Conservation (phyloP, 2,329 filamentous ascomycete species). For the Polychaeton citri region DNA sequence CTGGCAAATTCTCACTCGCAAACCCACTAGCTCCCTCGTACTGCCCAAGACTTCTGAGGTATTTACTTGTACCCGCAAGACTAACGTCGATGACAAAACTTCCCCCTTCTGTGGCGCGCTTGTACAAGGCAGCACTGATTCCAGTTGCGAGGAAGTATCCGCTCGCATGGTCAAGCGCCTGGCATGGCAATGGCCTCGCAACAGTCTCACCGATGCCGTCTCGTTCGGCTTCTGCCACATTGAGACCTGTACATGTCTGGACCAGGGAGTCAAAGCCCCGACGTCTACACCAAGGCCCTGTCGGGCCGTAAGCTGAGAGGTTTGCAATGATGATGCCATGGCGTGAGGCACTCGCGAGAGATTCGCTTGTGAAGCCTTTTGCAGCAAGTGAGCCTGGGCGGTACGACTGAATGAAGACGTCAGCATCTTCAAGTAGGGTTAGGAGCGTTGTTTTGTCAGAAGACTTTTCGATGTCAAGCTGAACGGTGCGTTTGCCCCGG, state of each 20-base stretch:
- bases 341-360: constrained; percentile 25
- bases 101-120: constrained; percentile 30
- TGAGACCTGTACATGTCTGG: constrained; percentile 44
- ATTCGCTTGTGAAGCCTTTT: constrained; percentile 28
- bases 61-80: constrained; percentile 43
- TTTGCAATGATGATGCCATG: constrained; percentile 37
- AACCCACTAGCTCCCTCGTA: constrained; percentile 34
- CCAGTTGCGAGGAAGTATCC: constrained; percentile 44
- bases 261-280: constrained; percentile 45
- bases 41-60: constrained; percentile 42
- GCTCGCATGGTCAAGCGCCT: constrained; percentile 43
- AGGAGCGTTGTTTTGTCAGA: constrained; percentile 15
- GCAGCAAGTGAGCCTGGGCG: constrained; percentile 34
- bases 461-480: constrained; percentile 20
- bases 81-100: constrained; percentile 42
- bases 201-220: constrained; percentile 23
- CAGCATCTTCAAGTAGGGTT: constrained; percentile 21
- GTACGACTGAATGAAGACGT: constrained; percentile 35
- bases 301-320: constrained; percentile 39
- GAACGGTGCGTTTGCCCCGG: constrained; percentile 16
- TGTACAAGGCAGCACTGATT: constrained; percentile 38
- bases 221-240: constrained; percentile 40
- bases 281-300: constrained; percentile 32
- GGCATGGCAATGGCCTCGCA: constrained; percentile 36
- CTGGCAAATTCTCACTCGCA: constrained; percentile 16